phyloP scores from a whole-genome alignment of 257 asterid species.

The Paraleonurus japonicus region DNA sequence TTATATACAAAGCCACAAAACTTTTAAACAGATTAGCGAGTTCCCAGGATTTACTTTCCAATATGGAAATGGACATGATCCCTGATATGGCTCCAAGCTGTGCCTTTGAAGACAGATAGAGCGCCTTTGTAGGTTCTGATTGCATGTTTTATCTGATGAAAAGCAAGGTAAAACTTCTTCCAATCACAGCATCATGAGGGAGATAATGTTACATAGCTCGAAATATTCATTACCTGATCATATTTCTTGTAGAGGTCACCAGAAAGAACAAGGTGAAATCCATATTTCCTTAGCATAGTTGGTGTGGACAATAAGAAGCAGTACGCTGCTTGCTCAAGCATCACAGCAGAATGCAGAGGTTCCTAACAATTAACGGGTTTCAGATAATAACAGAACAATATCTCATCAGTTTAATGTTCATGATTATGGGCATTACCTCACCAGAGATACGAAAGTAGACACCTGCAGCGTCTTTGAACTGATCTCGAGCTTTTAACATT shows the following conservation, averaged over 20 bases:
- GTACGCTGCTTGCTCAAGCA: conserved; percentile 99
- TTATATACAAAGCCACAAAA: neutral
- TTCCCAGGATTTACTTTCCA: conserved; percentile 71
- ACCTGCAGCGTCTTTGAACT: conserved; percentile 91
- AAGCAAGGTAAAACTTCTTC: conserved; percentile 27
- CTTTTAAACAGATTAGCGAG: conserved; percentile 3
- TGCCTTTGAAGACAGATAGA: conserved; percentile 82
- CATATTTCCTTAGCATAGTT: conserved; percentile 82
- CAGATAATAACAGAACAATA: conserved; percentile 35
- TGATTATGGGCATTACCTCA: conserved; percentile 81
- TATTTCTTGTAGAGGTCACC: conserved; percentile 95
- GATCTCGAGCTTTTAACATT: conserved; percentile 86
- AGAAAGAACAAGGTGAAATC: conserved; percentile 96
- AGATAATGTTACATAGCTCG: conserved; percentile 8
- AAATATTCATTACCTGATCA: conserved; percentile 71
- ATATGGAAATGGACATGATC: conserved; percentile 97
- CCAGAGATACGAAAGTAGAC: conserved; percentile 96
- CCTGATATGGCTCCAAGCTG: conserved; percentile 84
- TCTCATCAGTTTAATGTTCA: conserved; percentile 23
- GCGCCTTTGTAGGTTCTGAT: conserved; percentile 92
- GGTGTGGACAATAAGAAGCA: conserved; percentile 89
- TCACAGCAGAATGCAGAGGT: conserved; percentile 85
- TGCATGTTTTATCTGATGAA: conserved; percentile 86
- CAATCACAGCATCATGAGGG: conserved; percentile 25
- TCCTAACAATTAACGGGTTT: conserved; percentile 59